Evolutionary conservation across 768 basidiomycete species (phyloP).

Genomic region (Leccinum ochraceum): DNA sequence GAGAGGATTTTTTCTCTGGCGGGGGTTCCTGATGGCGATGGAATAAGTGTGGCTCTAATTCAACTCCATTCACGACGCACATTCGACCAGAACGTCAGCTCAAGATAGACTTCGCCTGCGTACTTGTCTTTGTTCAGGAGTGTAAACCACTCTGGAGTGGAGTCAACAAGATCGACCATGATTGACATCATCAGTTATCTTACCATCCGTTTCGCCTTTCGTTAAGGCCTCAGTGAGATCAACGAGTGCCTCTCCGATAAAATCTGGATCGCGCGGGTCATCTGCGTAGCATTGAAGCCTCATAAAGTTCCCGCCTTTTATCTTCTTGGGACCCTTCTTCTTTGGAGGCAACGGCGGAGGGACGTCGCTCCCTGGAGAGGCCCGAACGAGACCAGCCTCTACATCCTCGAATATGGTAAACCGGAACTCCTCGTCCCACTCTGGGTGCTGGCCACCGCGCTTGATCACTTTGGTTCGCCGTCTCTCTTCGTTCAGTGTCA

Average conservation of each 20-base stretch:
- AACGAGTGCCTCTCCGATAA: slow-evolving; percentile 90
- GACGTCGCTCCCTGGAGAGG: slow-evolving; percentile 41
- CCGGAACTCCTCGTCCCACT: slow-evolving; percentile 98
- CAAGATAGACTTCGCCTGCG: slow-evolving; percentile 93
- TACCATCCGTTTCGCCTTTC: slow-evolving; percentile 96
- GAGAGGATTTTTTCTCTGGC: slow-evolving; percentile 64
- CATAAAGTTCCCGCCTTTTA: slow-evolving; percentile 76
- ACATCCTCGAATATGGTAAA: slow-evolving; percentile 85
- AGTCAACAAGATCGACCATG: slow-evolving; percentile 16
- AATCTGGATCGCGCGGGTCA: slow-evolving; percentile 90
- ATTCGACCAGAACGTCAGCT: slow-evolving; percentile 96
- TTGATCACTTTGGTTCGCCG: slow-evolving; percentile 91
- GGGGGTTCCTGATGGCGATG: slow-evolving; percentile 60
- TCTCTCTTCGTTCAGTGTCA: slow-evolving; percentile 79
- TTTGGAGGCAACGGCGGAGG: slow-evolving; percentile 77
- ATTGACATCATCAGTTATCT: slow-evolving; percentile 28
- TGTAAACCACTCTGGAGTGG: slow-evolving; percentile 84
- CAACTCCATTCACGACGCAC: slow-evolving; percentile 43
- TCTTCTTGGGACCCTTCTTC: slow-evolving; percentile 46
- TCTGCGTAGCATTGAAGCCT: slow-evolving; percentile 90
- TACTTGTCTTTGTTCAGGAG: slow-evolving; percentile 90
- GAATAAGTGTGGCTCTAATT: slow-evolving; percentile 8
- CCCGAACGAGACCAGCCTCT: slow-evolving; percentile 50
- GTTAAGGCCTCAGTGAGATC: slow-evolving; percentile 89
- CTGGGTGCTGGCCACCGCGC: slow-evolving; percentile 96